Evolutionary conservation across 352 stramenopile species (phyloP), one percentile per base, ranked within the genome.

Genomic region (Pythium dissimile): DNA sequence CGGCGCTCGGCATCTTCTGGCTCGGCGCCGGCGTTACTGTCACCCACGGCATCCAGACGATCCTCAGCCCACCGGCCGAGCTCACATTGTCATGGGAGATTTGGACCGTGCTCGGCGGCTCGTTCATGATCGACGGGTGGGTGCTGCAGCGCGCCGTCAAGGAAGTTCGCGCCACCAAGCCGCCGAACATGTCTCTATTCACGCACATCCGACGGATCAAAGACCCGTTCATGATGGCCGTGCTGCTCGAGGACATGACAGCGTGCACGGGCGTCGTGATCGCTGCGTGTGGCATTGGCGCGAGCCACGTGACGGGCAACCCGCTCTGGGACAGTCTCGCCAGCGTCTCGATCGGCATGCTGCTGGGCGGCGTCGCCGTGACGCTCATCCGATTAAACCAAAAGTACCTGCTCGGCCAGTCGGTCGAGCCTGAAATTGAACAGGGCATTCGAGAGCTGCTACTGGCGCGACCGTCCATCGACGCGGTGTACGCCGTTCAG

Each of bases 1-100:
- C 88, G 9, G 97, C 97, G 41, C 72, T 99, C n/a, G 96, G 96
- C 11, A 99, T 98, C 30, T 99, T 99, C 55, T 99, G 97, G 83
- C 73, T 98, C 28, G 97, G 96, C 28, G 94, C 95, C 11, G 96
- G 95, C 41, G 89, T 99, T 18, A 97, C 89, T 32, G 89, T 99
- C 69, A 94, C 89, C 2, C 92, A 98, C 67, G 92, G 94, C 34
- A 58, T 89, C 67, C 66, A 95, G 89, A 83, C 87, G 75, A 62
- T 93, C 51, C 23, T 97, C 38, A 73, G 79, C 31, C 81, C 83
- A 16, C 81, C 80, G 6, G 67, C 71, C 31, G 77, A 92, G 45
- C 73, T 94, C 13, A 21, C 65, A 9, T 59, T 92, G 5, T 93
- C 83, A 31, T 92, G 82, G 80, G 89, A 98, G 66, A 72, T 98